Evolutionary conservation across 441 rosid species (phyloP), one percentile per base, ranked within the genome.

Genomic region (Biscutella laevigata): DNA sequence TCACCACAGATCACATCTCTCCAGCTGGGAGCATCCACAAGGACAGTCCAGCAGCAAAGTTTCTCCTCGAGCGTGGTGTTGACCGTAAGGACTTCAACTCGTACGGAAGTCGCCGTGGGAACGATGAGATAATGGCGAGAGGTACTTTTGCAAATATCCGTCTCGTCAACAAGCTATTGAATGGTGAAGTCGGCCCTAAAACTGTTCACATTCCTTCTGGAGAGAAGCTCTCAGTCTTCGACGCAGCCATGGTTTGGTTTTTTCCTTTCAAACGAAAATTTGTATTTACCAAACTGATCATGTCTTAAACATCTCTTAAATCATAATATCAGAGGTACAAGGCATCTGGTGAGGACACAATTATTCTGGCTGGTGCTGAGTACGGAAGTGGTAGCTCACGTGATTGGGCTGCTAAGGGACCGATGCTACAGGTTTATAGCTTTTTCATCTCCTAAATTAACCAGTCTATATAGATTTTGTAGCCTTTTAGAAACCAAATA

Each of bases 361-460:
- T 92, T 62, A 66, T 92, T 52, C 62, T 92, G 34, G 98, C 98
- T 57, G 97, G 99, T 60, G 94, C 97, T 0, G 97, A 92, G 70
- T 92, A 92, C 38, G 99, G 97, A 69, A 92, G 99, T 64, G 99
- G 99, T 72, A 92, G 97, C 76, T 92, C 97, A 11, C 74, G 97
- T 46, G 99, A 92, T 74, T 92, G 99, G 99, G 99, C 99, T 61
- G 97, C 99, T 35, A 92, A 92, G 80, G 96, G 97, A 59, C 97
- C 97, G 14, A 82, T 88, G 95, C 56, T 92, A 45, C 71, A 79
- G 87, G 98, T 85, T 26, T 27, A 12, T 25, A n/a, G n/a, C n/a
- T n/a, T n/a, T n/a, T n/a, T n/a, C n/a, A n/a, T n/a, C n/a, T n/a
- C n/a, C n/a, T n/a, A n/a, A n/a, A n/a, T n/a, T n/a, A n/a, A n/a